Conservation (phyloP, 2,329 filamentous ascomycete species). For the Meredithiella fracta region DNA sequence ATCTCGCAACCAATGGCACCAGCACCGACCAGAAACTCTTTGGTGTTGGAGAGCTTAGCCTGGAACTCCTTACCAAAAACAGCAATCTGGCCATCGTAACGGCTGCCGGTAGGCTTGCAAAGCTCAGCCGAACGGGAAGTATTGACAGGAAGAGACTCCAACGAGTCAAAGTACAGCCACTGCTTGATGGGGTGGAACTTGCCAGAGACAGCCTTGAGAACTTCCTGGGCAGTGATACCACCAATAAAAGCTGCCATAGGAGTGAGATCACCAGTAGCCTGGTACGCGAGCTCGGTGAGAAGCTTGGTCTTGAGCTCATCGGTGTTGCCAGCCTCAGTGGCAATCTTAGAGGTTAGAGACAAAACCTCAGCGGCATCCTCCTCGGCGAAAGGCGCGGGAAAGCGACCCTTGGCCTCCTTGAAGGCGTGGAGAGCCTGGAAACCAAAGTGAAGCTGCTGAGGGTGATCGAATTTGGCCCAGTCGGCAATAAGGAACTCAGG, state of each 20-base stretch:
- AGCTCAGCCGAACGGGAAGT: constrained; percentile 64
- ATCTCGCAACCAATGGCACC: constrained; percentile 98
- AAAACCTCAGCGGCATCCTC: constrained; percentile 66
- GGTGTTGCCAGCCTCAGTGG: constrained; percentile 57
- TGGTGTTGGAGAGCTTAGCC: constrained; percentile 78
- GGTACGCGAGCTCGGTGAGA: constrained; percentile 82
- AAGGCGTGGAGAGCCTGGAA: constrained; percentile 88
- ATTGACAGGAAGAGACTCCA: constrained; percentile 79
- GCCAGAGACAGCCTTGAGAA: constrained; percentile 90
- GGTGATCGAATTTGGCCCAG: constrained; percentile 94
- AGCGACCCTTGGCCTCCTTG: constrained; percentile 52
- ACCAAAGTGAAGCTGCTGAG: constrained; percentile 77
- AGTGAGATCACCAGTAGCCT: constrained; percentile 77
- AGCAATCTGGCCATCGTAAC: constrained; percentile 94
- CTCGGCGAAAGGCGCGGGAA: constrained; percentile 72
- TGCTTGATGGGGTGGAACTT: constrained; percentile 95
- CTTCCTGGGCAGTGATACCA: constrained; percentile 82
- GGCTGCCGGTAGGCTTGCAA: constrained; percentile 68
- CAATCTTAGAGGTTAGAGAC: constrained; percentile 57
- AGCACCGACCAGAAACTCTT: constrained; percentile 86
- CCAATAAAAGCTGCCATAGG: constrained; percentile 93
- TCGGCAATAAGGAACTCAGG: constrained; percentile 86
- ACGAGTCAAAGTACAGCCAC: constrained; percentile 92
- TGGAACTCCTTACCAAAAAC: constrained; percentile 91
- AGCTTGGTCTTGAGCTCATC: constrained; percentile 84